Evolutionary conservation across 257 asterid genomes (phyloP).

Genomic region (Gynochthodes officinalis): DNA sequence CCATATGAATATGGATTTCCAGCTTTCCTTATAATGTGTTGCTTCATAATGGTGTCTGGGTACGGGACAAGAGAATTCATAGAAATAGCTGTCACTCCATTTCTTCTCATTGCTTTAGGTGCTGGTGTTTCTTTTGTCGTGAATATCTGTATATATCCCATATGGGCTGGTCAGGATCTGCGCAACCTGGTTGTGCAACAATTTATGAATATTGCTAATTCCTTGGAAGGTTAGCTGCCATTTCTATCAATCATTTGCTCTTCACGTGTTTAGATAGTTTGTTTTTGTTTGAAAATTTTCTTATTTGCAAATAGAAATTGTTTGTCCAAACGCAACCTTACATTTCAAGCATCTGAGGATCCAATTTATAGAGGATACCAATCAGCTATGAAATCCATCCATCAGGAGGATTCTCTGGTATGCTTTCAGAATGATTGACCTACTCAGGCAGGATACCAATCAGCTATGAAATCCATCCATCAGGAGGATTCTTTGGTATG

Average conservation of each 20-base stretch:
- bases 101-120: constrained; percentile 69
- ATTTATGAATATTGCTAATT: constrained; percentile 54
- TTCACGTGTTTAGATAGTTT: too few relatives aligned
- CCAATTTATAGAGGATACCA: constrained; percentile 61
- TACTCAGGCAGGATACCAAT: constrained; percentile 66
- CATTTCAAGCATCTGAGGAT: constrained; percentile 52
- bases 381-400: constrained; percentile 62
- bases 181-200: constrained; percentile 63
- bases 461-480: constrained; percentile 63
- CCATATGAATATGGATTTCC: constrained; percentile 79
- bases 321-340: too few relatives aligned
- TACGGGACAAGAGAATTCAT: constrained; percentile 53
- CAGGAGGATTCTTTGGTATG: constrained; percentile 63
- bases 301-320: too few relatives aligned
- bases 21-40: constrained; percentile 66
- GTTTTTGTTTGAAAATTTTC: too few relatives aligned
- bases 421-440: too few relatives aligned
- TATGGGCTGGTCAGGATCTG: constrained; percentile 90
- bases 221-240: constrained; percentile 70
- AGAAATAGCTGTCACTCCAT: constrained; percentile 52
- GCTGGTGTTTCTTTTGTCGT: constrained; percentile 54
- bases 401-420: constrained; percentile 65
- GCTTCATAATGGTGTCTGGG: constrained; percentile 76
- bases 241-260: too few relatives aligned
- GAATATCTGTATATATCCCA: constrained; percentile 65